Conservation (phyloP, 306 rosid genomes). For the Begonia fuchsioides region DNA sequence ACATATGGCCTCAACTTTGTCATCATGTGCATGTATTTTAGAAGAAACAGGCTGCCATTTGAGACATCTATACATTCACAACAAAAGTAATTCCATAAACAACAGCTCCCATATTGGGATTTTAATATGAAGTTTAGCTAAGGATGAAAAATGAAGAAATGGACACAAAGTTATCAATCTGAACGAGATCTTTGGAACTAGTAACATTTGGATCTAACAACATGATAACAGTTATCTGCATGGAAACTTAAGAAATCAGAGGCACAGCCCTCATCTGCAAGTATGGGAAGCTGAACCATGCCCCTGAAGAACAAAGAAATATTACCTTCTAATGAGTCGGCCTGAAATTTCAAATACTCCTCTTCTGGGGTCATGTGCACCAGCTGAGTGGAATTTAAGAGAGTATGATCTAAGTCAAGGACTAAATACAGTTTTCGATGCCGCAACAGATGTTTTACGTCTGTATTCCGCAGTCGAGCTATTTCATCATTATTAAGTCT, state of each 20-base stretch:
- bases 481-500: slow-evolving; percentile 69
- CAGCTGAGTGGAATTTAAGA: slow-evolving; percentile 58
- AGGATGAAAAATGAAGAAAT: no score
- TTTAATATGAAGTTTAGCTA: no score
- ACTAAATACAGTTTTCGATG: slow-evolving; percentile 59
- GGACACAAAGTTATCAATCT: no score
- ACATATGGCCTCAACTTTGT: slow-evolving; percentile 86
- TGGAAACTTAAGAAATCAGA: no score
- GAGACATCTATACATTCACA: slow-evolving; percentile 37
- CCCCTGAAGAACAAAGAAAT: neutral
- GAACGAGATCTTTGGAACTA: no score
- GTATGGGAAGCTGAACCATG: slow-evolving; percentile 1
- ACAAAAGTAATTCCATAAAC: neutral
- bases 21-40: slow-evolving; percentile 68
- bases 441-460: slow-evolving; percentile 40
- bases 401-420: slow-evolving; percentile 87
- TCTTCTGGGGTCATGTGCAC: slow-evolving; percentile 43
- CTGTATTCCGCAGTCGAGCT: slow-evolving; percentile 43
- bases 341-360: slow-evolving; percentile 37
- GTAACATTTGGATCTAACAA: no score
- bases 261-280: no score
- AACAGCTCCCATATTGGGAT: slow-evolving; percentile 9
- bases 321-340: slow-evolving; percentile 54
- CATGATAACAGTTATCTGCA: no score
- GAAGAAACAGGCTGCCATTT: slow-evolving; percentile 53